Evolutionary conservation across 2,329 filamentous ascomycete species (phyloP).

Genomic region (Diaporthe sp.): DNA sequence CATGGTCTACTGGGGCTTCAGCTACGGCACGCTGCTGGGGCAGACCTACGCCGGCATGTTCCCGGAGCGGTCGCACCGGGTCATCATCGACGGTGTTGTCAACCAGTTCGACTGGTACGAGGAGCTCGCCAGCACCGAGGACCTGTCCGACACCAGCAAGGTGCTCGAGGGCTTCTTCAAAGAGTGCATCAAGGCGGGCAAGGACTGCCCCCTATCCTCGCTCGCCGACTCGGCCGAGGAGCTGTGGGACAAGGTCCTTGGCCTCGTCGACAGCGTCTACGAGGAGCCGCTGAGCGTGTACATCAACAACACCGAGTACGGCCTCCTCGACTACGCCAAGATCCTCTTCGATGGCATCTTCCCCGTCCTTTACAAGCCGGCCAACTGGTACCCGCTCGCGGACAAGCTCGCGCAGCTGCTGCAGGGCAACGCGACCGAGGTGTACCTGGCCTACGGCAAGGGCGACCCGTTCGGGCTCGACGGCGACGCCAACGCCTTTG

Average conservation of each 20-base stretch:
- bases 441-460: constrained; percentile 51
- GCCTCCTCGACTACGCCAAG: constrained; percentile 52
- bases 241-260: constrained; percentile 49
- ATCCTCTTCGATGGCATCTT: constrained; percentile 55
- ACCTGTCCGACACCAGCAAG: constrained; percentile 57
- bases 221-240: constrained; percentile 52
- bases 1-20: constrained; percentile 57
- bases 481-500: constrained; percentile 47
- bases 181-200: constrained; percentile 61
- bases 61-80: constrained; percentile 49
- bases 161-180: constrained; percentile 57
- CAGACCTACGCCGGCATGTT: constrained; percentile 56
- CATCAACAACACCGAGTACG: constrained; percentile 55
- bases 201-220: constrained; percentile 56
- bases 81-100: constrained; percentile 52
- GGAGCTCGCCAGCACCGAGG: constrained; percentile 51
- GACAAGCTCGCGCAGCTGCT: constrained; percentile 51
- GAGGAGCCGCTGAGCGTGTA: constrained; percentile 57
- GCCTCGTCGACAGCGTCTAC: constrained; percentile 49
- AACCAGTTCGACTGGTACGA: constrained; percentile 57
- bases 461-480: constrained; percentile 39
- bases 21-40: constrained; percentile 54
- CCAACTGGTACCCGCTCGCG: constrained; percentile 52
- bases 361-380: constrained; percentile 53
- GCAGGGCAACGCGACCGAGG: constrained; percentile 54